Conservation (phyloP, 192 early-diverging fungal genomes). For the Diversispora epigaea region DNA sequence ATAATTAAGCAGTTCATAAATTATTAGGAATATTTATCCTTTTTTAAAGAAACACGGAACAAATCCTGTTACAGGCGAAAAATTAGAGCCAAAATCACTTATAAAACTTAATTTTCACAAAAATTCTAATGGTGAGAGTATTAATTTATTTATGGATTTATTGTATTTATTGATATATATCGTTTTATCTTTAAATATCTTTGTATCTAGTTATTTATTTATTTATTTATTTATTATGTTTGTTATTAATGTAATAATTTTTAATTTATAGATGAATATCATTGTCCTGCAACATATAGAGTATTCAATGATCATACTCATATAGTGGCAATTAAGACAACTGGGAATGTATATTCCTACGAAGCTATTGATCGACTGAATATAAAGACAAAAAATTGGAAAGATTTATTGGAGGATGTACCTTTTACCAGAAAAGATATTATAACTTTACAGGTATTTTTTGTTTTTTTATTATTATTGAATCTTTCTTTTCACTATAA, state of each 20-base stretch:
- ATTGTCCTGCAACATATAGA: slow-evolving; percentile 90
- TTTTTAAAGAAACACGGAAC: slow-evolving; percentile 79
- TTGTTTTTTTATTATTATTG: neutral
- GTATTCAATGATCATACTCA: slow-evolving; percentile 80
- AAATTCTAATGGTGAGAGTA: slow-evolving; percentile 58
- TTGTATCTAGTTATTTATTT: too few species aligned
- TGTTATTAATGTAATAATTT: neutral
- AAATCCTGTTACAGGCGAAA: slow-evolving; percentile 82
- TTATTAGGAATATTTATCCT: slow-evolving; percentile 67
- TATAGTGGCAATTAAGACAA: slow-evolving; percentile 81
- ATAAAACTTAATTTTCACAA: slow-evolving; percentile 79
- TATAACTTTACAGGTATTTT: slow-evolving; percentile 74
- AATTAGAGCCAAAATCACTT: slow-evolving; percentile 70
- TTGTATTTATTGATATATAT: too few species aligned
- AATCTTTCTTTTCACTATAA: neutral
- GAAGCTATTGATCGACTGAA: slow-evolving; percentile 86
- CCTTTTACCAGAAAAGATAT: slow-evolving; percentile 86
- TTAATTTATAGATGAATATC: slow-evolving; percentile 59
- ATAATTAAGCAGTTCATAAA: neutral
- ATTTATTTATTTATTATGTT: neutral
- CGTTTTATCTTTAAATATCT: too few species aligned
- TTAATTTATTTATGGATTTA: neutral
- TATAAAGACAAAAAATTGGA: slow-evolving; percentile 81
- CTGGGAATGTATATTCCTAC: slow-evolving; percentile 86
- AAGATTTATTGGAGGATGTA: slow-evolving; percentile 83